Conservation (phyloP, 2,329 filamentous ascomycete genomes). For the Pyricularia sp. region DNA sequence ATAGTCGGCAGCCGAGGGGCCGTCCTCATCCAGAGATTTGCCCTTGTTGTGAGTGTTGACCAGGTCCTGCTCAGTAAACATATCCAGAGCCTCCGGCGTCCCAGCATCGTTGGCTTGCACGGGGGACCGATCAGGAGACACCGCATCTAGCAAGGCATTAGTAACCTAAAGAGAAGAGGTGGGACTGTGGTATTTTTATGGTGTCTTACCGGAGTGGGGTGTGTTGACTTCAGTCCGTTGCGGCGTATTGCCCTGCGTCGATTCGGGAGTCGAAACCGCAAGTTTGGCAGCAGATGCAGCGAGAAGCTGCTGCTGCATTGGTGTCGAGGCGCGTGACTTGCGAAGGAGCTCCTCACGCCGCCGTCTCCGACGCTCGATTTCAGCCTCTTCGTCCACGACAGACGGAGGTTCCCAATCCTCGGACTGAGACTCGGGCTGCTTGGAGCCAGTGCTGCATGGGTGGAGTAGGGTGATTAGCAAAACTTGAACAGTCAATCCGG, state of each 20-base stretch:
- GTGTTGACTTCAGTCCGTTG: constrained; percentile 24
- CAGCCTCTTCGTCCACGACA: constrained; percentile 64
- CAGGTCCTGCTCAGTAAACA: constrained; percentile 54
- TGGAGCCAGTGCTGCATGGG: background rate
- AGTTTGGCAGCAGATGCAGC: constrained; percentile 53
- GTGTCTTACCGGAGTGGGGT: constrained; percentile 33
- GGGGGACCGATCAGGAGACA: constrained; percentile 25
- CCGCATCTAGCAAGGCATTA: constrained; percentile 5
- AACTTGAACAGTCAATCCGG: background rate
- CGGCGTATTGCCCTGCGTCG: constrained; percentile 31
- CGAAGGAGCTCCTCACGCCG: constrained; percentile 74
- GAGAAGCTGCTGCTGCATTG: constrained; percentile 51
- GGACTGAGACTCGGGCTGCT: constrained; percentile 13
- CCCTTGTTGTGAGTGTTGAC: constrained; percentile 43
- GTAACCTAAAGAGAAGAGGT: background rate
- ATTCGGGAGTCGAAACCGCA: constrained; percentile 39
- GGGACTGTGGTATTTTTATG: too few relatives aligned
- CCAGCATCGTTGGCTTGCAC: constrained; percentile 27
- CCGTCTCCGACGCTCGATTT: constrained; percentile 75
- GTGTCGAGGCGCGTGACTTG: constrained; percentile 63
- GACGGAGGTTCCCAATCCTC: constrained; percentile 39
- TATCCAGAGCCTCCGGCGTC: constrained; percentile 47
- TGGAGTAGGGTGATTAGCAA: background rate
- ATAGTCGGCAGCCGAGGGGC: constrained; percentile 85
- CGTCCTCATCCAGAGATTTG: constrained; percentile 42